Base-by-base conservation (phyloP, 2,329 filamentous ascomycete species). In the Phoma herbarum region DNA sequence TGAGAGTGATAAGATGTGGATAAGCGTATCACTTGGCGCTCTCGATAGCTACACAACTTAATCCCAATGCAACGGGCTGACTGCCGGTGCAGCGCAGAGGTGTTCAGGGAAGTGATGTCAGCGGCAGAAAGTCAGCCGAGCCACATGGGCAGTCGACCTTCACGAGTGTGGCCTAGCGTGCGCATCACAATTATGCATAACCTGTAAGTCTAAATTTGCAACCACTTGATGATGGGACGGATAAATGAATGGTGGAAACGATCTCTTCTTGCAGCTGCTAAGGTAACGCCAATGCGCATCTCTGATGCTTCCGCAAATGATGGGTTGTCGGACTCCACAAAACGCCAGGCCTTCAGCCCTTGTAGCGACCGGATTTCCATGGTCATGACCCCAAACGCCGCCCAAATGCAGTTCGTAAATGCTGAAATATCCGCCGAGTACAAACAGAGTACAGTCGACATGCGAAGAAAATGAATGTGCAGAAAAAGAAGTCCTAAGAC, bases 401-500 rank as follows among this genome's bases (percentile, higher is more conserved):
- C 60, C 59, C 61, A 64, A 53, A 73, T 73, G 71, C 71, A 61
- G 31, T 46, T 63, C 63, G 58, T 67, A 66, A 69, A 70, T 64
- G 65, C 65, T 63, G 58, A 51, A 52, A 48, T 60, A 45, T 25
- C 48, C 46, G 42, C 52, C 42, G 41, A 44, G 20, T 52, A 52
- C 25, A 52, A 25, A 10, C 28, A 56, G 31, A 42, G 47, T 48
- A 51, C 29, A 52, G 12, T 37, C 41, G 47, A 44, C 47, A 52
- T 44, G 33, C 35, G 39, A 47, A 55, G 49, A 42, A 41, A 43
- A 58, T 3, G 29, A 55, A 29, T 26, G 25, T 51, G 41, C 28
- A n/a, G 28, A 26, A 53, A 22, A 49, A 6, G 18, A 60, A 6
- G 25, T 25, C 18, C 57, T 66, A 73, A 35, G 71, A 73, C 39